Evolutionary conservation across 805 yeast genomes (phyloP).

Genomic region (Allodekkera sacchari): DNA sequence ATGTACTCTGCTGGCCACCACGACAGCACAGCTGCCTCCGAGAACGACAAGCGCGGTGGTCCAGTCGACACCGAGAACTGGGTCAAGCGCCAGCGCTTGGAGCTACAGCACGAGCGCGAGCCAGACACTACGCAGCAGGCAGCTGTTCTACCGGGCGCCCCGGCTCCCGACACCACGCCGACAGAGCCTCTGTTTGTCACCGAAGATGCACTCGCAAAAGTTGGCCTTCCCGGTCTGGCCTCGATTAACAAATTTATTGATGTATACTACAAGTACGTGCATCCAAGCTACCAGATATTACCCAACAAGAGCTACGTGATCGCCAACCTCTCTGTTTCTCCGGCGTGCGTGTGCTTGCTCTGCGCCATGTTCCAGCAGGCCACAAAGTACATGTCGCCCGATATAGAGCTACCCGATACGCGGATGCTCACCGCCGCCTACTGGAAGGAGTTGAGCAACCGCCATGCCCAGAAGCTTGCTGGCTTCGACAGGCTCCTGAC

Average conservation of each 20-base stretch:
- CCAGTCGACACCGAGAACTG: no score
- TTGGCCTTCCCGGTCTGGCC: slow-evolving; percentile 30
- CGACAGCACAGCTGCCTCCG: no score
- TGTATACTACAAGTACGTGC: slow-evolving; percentile 33
- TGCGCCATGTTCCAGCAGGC: slow-evolving; percentile 29
- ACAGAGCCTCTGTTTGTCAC: slow-evolving; percentile 13
- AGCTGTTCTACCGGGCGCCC: not conserved
- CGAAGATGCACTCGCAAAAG: slow-evolving; percentile 21
- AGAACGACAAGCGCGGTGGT: no score
- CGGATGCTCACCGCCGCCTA: slow-evolving; percentile 23
- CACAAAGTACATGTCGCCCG: slow-evolving; percentile 23
- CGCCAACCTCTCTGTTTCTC: slow-evolving; percentile 21
- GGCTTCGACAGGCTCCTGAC: slow-evolving; percentile 21
- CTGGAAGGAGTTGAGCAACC: slow-evolving; percentile 29
- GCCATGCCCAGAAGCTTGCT: slow-evolving; percentile 24
- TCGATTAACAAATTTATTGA: slow-evolving; percentile 27
- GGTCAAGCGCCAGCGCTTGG: no score
- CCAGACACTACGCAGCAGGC: no score
- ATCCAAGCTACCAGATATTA: slow-evolving; percentile 28
- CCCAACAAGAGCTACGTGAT: slow-evolving; percentile 28
- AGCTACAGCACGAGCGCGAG: no score
- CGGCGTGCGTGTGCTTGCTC: slow-evolving; percentile 19
- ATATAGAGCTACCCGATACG: slow-evolving; percentile 17
- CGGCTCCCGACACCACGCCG: not conserved
- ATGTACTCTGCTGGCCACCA: no score